phyloP scores from a whole-genome alignment of 768 basidiomycete genomes.

The Nidularia pulvinata region DNA sequence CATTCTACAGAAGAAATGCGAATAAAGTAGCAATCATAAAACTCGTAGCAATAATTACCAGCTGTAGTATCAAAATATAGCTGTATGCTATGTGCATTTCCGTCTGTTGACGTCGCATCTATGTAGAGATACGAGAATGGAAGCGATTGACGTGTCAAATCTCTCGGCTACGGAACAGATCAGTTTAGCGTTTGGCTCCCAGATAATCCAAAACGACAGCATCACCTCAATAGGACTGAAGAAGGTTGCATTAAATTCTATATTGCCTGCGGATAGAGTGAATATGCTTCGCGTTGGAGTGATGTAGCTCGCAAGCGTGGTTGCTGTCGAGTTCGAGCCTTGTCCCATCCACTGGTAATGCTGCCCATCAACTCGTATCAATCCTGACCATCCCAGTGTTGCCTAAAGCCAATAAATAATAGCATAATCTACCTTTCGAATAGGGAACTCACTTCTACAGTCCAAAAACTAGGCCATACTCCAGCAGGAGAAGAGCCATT shows the following conservation, averaged over 20 bases:
- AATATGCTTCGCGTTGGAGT: conserved; percentile 57
- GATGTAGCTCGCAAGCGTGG: conserved; percentile 19
- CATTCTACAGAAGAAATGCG: background rate
- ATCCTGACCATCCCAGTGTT: conserved; percentile 46
- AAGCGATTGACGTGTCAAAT: conserved; percentile 48
- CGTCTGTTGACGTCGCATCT: conserved; percentile 33
- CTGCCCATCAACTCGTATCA: conserved; percentile 42
- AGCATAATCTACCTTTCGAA: too few relatives aligned
- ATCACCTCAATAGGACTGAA: conserved; percentile 57
- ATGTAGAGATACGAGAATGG: conserved; percentile 49
- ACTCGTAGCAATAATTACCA: conserved; percentile 10
- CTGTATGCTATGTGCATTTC: conserved; percentile 32
- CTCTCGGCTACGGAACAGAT: conserved; percentile 29
- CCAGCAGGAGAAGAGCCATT: conserved; percentile 10
- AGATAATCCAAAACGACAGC: too few relatives aligned
- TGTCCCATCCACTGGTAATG: conserved; percentile 44
- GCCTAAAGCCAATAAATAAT: too few relatives aligned
- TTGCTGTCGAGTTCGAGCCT: conserved; percentile 12
- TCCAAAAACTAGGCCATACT: conserved; percentile 7
- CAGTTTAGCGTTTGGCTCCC: too few relatives aligned
- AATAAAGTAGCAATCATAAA: too few relatives aligned
- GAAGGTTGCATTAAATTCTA: conserved; percentile 50
- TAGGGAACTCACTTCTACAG: background rate
- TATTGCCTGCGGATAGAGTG: conserved; percentile 46
- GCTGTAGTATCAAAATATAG: conserved; percentile 47